Base-by-base conservation (phyloP, 371 early-diverging fungal genomes). In the Mucor indicus region DNA sequence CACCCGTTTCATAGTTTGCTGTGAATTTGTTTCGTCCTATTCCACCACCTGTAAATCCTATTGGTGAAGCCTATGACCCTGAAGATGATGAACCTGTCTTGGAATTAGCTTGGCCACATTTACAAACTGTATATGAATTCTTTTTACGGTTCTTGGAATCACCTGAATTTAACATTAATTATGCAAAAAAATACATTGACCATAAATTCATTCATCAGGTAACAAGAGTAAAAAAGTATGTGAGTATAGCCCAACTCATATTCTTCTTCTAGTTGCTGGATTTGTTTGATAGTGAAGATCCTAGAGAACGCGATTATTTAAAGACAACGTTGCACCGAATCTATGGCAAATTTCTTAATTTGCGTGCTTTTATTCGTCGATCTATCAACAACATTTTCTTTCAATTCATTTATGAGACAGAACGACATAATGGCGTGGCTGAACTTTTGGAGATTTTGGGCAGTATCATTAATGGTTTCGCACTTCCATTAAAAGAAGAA, bases 391-490 rank as follows among this genome's bases (percentile, higher is more conserved):
- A 96, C 67, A 90, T 95, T 22, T 96, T 96, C 57, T 91, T 94
- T 70, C 87, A 91, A 60, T 96, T 94, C 55, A 86, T 93, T 23
- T 96, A 96, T 67, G 96, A 96, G 67, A 87, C 84, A 29, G 96
- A 95, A 63, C 59, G 91, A 44, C 95, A 95, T 61, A 95, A 95
- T 59, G 97, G 97, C 19, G 89, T 96, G 48, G 95, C 97, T 7
- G 96, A 96, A 64, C 77, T 96, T 30, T 66, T 96, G 30, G 97
- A 96, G 65, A 96, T 96, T 53, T 69, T 96, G 25, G 97, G 97
- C 46, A 93, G 93, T 67, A 96, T 96, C 55, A 96, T 96, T 70
- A 96, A 96, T 62, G 97, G 97, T 9, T 96, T 96, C 61, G 95
- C 97, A 1, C 72, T 95, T 36, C 97, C 97, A 24, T 68, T 96